phyloP scores from a whole-genome alignment of 140 eudicot species.

The Anethum foeniculum region DNA sequence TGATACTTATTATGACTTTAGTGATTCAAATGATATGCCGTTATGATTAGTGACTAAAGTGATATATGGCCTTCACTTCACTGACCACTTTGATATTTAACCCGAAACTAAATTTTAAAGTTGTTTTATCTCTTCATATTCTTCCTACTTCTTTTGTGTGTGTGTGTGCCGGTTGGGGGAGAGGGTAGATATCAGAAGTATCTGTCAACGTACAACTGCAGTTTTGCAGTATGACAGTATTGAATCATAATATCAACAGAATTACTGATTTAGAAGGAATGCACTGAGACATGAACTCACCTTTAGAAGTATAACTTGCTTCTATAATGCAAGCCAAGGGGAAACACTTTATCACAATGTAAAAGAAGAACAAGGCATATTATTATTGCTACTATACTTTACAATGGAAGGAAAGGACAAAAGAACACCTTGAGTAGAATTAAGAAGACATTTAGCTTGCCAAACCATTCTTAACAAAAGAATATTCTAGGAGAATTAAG shows the following conservation, averaged over 20 bases:
- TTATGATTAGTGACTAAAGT: no score
- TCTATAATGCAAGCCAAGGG: not conserved
- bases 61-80: no score
- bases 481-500: not conserved
- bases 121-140: not conserved
- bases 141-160: not conserved
- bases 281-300: not conserved
- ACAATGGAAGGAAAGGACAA: not conserved
- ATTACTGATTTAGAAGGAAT: not conserved
- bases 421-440: not conserved
- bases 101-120: not conserved
- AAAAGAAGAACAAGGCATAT: not conserved
- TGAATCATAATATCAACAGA: not conserved
- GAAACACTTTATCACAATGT: not conserved
- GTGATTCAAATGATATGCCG: no score
- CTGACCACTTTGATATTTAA: no score
- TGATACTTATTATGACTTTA: no score
- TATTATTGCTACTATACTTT: not conserved
- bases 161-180: not conserved
- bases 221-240: not conserved
- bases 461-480: conserved; percentile 34
- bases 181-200: not conserved
- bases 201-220: not conserved
- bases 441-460: conserved; percentile 18
- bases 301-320: not conserved